A percentile compares a stretch with the other conserved stretches of the same genome.
Conservation (phyloP, 768 basidiomycete species). For the Phaeotremella skinneri region DNA sequence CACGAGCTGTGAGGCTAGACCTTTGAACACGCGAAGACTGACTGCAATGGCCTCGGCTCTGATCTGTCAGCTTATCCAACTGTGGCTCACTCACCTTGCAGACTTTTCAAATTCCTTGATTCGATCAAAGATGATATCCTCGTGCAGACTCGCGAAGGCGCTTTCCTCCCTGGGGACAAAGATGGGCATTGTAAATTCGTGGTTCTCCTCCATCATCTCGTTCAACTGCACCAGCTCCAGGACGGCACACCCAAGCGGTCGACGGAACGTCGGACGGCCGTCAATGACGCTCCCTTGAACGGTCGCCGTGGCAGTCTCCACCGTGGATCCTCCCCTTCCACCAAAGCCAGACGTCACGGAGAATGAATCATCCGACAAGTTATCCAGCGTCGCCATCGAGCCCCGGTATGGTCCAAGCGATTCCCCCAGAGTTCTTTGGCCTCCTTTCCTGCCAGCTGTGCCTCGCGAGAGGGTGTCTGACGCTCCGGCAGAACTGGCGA, state of each 20-base stretch:
- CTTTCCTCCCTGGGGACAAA: slow-evolving; percentile 78
- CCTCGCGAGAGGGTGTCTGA: neutral
- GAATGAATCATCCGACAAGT: slow-evolving; percentile 41
- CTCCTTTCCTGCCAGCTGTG: neutral
- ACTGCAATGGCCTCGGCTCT: slow-evolving; percentile 87
- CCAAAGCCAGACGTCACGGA: slow-evolving; percentile 44
- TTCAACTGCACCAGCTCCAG: slow-evolving; percentile 75
- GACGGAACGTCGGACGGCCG: slow-evolving; percentile 58
- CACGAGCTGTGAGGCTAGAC: slow-evolving; percentile 70
- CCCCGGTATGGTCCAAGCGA: slow-evolving; percentile 8
- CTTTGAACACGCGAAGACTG: slow-evolving; percentile 80
- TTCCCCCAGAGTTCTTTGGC: neutral
- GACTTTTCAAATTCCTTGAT: slow-evolving; percentile 78
- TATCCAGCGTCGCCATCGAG: slow-evolving; percentile 15
- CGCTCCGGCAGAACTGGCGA: slow-evolving; percentile 5
- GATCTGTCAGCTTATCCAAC: slow-evolving; percentile 14
- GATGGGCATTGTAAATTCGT: slow-evolving; percentile 84
- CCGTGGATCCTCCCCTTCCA: slow-evolving; percentile 22
- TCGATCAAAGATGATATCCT: slow-evolving; percentile 82
- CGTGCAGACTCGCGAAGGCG: slow-evolving; percentile 88
- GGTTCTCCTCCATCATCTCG: slow-evolving; percentile 66
- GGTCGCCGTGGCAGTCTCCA: slow-evolving; percentile 20
- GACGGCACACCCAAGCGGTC: slow-evolving; percentile 95
- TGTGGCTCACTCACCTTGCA: slow-evolving; percentile 59
- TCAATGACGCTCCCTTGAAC: slow-evolving; percentile 18